Base-by-base conservation (phyloP, 306 rosid genomes). In the Luffa acutangula region DNA sequence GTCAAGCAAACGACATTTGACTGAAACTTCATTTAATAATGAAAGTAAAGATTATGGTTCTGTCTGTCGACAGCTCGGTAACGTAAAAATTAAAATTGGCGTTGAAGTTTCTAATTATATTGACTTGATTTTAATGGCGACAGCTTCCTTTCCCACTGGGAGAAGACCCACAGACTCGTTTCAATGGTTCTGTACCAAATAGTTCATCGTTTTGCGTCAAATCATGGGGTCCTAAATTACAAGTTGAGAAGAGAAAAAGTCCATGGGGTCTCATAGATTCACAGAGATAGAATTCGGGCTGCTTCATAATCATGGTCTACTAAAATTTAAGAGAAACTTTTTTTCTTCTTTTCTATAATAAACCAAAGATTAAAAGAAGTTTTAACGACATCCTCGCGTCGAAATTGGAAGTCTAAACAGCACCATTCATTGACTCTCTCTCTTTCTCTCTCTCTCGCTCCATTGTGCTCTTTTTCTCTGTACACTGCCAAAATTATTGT, bases 401-500 rank as follows among this genome's bases (percentile, higher is more conserved):
- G 59, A 6, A 72, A 71, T 46, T 48, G 21, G 39, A 48, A 71
- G 34, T 1, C 58, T n/a, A 51, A 46, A 21, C 42, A 25, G n/a
- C 77, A 46, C 21, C 76, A 72, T 48, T 21, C 77, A 72, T 72
- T 3, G 54, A 20, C 13, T 37, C 25, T 18, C 48, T 36, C 4
- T 0, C 18, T 64, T 9, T 4, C 59, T 53, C 51, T 10, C 8
- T 63, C 43, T 34, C 70, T 34, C 43, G 69, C 39, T 60, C 14
- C 34, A 34, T 57, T 59, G 65, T 36, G 72, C 74, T 67, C 12
- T 2, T 21, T 42, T 12, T 73, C 43, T 49, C 77, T 73, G 77
- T 73, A 73, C 77, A 73, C 77, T 48, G 59, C 77, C 77, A 73
- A 73, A 73, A 73, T 48, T 48, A 73, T 73, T 73, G 77, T 25